Evolutionary conservation across 306 rosid genomes (phyloP), one percentile per base, ranked within the genome.

Genomic region (Coriaria nepalensis): DNA sequence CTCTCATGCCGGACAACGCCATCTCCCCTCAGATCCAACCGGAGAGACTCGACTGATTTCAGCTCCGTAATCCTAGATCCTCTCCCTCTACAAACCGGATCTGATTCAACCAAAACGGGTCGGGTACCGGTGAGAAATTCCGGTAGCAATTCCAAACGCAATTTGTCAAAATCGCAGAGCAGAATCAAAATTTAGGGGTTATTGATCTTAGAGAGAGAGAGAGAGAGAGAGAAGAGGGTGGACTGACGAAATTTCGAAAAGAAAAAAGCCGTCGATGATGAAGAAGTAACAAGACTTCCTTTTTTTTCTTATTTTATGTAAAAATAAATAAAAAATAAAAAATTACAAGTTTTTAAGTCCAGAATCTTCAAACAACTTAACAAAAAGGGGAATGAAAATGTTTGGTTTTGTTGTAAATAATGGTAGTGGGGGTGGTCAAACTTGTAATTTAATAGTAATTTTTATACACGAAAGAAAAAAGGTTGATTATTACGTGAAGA

Each of bases 1-100:
- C 98, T 71, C 98, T 62, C 98, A 92, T 92, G 64, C 96, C 96
- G 35, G 96, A 85, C 84, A 81, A 73, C 59, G 98, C 93, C 98
- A 92, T 92, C 71, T 49, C 66, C 61, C 54, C 48, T 53, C 77
- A 78, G 98, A 80, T 80, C 87, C 84, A 62, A 70, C 39, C 47
- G 35, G 58, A 61, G 52, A 64, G 50, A 45, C 39, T 13, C 40
- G 6, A 49, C 59, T 40, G 49, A 37, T 53, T 37, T 35, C 64
- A 57, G 68, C 69, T 74, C 68, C 43, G 29, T 50, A 50, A 64
- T 47, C 48, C 59, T 4, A 70, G 83, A 80, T 80, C 85, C 68
- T 53, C 65, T 40, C 55, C 33, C 61, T 50, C 35, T 47, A 47
- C 36, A 45, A 20, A 49, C 35, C 59, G 79, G 94, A 87, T 83